Conservation (phyloP, 2,329 filamentous ascomycete species). For the Cladosporium sp. region DNA sequence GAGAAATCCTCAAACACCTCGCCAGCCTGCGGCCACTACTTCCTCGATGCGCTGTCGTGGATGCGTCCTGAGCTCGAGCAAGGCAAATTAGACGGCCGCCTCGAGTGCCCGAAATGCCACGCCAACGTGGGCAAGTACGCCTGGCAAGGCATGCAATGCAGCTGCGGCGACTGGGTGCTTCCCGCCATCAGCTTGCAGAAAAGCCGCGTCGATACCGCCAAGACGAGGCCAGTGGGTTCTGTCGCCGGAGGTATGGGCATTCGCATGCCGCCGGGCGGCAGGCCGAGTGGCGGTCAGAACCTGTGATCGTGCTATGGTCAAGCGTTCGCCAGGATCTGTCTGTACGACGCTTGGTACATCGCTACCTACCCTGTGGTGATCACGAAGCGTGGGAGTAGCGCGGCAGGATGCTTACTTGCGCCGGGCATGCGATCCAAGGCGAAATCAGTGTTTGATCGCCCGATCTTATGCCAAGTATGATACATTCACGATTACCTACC, state of each 20-base stretch:
- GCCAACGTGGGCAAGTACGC: conserved; percentile 89
- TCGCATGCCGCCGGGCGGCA: conserved; percentile 35
- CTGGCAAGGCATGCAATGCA: conserved; percentile 94
- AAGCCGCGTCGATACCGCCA: conserved; percentile 75
- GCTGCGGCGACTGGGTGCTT: conserved; percentile 85
- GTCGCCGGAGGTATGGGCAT: conserved; percentile 36
- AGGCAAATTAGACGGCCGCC: conserved; percentile 77
- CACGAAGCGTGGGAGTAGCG: neutral
- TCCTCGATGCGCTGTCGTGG: conserved; percentile 91
- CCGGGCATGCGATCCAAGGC: conserved; percentile 6
- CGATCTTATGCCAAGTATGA: conserved; percentile 5
- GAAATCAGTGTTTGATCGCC: neutral
- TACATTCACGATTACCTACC: neutral
- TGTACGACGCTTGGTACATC: neutral
- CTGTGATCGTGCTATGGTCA: conserved; percentile 7
- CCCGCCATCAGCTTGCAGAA: conserved; percentile 86
- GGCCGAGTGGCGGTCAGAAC: conserved; percentile 15
- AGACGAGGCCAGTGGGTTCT: conserved; percentile 27
- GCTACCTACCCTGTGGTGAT: neutral
- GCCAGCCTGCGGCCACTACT: conserved; percentile 75
- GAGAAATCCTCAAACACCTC: conserved; percentile 36
- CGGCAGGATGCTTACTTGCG: conserved; percentile 15
- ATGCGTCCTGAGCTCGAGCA: conserved; percentile 86
- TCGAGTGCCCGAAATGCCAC: conserved; percentile 83
- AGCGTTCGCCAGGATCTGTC: neutral